A percentile compares a stretch with the other conserved stretches of the same genome.
Evolutionary conservation across 208 protist species (phyloP).

Genomic region (Hexamita inflata): DNA sequence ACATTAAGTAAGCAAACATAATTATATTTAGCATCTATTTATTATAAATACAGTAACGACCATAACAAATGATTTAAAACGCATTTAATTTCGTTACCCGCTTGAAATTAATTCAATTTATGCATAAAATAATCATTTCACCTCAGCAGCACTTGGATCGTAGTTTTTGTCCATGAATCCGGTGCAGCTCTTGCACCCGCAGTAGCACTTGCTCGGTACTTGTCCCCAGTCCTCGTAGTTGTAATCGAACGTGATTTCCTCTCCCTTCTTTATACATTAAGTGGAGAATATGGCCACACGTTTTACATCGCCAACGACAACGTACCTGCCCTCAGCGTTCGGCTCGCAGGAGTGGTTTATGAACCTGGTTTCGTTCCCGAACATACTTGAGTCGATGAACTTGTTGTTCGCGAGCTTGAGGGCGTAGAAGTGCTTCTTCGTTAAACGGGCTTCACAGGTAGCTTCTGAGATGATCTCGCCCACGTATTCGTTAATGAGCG

Average conservation of each 20-base stretch:
- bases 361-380: conserved; percentile 49
- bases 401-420: not conserved
- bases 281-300: conserved; percentile 48
- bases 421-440: not conserved
- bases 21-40: too few species aligned
- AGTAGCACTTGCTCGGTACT: not conserved
- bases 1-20: too few species aligned
- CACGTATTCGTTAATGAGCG: conserved; percentile 32
- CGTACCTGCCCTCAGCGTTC: conserved; percentile 46
- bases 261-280: conserved; percentile 37
- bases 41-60: too few species aligned
- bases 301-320: conserved; percentile 32
- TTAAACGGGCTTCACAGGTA: not conserved
- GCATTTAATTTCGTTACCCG: too few species aligned
- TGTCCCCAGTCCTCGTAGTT: not conserved
- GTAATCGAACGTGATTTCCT: conserved; percentile 51
- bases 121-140: too few species aligned
- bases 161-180: conserved; percentile 23
- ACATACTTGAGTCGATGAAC: conserved; percentile 43
- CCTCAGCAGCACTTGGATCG: too few species aligned
- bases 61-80: too few species aligned
- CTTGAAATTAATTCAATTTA: too few species aligned
- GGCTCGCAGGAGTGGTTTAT: conserved; percentile 55
- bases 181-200: not conserved
- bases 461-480: conserved; percentile 29